Conservation (phyloP, 257 asterid species). For the Lantana camara region DNA sequence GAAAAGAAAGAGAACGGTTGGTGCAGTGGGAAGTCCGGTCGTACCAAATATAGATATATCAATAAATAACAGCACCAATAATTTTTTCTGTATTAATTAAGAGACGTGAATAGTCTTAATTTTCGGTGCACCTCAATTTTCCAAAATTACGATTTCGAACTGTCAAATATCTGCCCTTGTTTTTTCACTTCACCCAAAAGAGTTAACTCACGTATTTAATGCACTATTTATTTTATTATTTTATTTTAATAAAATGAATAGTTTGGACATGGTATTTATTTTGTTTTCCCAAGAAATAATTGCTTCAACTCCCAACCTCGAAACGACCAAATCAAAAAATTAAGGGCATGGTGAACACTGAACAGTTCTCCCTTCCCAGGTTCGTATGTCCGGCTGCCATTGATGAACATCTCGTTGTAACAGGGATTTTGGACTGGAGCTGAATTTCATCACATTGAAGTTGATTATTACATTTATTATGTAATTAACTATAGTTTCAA, state of each 20-base stretch:
- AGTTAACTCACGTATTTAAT: neutral
- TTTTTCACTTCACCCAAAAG: neutral
- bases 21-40: slow-evolving; percentile 12
- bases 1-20: slow-evolving; percentile 6
- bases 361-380: slow-evolving; percentile 3
- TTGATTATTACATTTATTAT: no score
- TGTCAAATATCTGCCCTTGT: neutral
- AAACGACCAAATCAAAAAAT: slow-evolving; percentile 12
- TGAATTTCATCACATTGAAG: no score
- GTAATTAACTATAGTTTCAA: no score
- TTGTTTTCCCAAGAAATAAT: slow-evolving; percentile 7
- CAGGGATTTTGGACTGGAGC: no score
- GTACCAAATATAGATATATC: slow-evolving; percentile 35
- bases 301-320: slow-evolving; percentile 28
- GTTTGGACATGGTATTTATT: slow-evolving; percentile 21
- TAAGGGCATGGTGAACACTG: neutral
- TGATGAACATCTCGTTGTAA: no score
- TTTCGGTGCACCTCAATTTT: slow-evolving; percentile 16
- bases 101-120: slow-evolving; percentile 25
- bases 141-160: neutral
- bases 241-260: neutral
- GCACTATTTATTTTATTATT: neutral
- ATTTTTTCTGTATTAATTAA: slow-evolving; percentile 22
- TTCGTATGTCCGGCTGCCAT: neutral
- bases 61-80: slow-evolving; percentile 32